Percentiles rank a stretch among this genome's conserved stretches.
phyloP scores from a whole-genome alignment of 2,329 filamentous ascomycete genomes.

The Scolecobasidium constrictum region DNA sequence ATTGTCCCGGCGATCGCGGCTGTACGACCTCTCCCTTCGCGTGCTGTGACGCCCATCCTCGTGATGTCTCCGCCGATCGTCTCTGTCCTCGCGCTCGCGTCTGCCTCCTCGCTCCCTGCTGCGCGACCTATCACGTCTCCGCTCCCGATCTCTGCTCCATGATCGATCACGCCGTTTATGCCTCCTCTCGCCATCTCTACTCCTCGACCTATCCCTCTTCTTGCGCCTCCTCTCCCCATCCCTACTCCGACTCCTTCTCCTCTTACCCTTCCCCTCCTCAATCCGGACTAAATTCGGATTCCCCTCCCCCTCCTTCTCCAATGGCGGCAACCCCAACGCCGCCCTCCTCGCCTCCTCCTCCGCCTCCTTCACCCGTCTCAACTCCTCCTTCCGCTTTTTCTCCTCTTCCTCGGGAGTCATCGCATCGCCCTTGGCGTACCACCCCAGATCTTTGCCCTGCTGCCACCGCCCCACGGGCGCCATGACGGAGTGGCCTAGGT shows the following conservation, averaged over 20 bases:
- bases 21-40: neutral
- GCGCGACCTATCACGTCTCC: neutral
- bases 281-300: slow-evolving; percentile 30
- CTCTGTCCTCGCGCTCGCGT: neutral
- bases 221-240: neutral
- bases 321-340: slow-evolving; percentile 69
- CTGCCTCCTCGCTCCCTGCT: neutral
- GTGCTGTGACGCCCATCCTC: neutral
- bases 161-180: slow-evolving; percentile 1
- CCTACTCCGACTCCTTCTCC: neutral
- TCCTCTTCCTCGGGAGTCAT: slow-evolving; percentile 43
- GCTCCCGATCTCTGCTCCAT: neutral
- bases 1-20: neutral
- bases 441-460: slow-evolving; percentile 57
- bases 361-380: slow-evolving; percentile 73
- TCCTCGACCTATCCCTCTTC: neutral
- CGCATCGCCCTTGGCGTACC: slow-evolving; percentile 53
- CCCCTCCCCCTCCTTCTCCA: slow-evolving; percentile 54
- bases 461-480: slow-evolving; percentile 90
- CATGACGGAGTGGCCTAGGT: slow-evolving; percentile 83
- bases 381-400: slow-evolving; percentile 57
- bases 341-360: slow-evolving; percentile 84
- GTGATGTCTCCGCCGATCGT: neutral
- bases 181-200: neutral
- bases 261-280: slow-evolving; percentile 35